phyloP scores from a whole-genome alignment of 2,329 filamentous ascomycete genomes.

The Colletotrichum navitas region DNA sequence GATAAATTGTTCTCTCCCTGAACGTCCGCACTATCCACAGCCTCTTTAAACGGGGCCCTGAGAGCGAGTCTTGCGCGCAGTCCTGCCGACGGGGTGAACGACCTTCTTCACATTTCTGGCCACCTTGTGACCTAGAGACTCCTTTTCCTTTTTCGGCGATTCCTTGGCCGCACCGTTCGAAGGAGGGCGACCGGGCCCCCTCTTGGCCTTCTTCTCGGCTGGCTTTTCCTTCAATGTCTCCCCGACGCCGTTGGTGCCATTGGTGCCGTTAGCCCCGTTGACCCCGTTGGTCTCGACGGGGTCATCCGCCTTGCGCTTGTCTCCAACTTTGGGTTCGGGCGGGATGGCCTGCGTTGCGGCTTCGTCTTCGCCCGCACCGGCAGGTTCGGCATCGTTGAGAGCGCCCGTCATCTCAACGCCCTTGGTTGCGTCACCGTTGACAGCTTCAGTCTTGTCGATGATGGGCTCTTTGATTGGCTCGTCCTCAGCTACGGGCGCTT shows the following conservation, averaged over 20 bases:
- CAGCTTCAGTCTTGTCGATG: conserved; percentile 45
- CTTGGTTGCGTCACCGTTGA: conserved; percentile 40
- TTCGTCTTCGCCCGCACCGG: conserved; percentile 31
- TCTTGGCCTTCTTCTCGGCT: conserved; percentile 46
- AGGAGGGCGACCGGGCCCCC: conserved; percentile 40
- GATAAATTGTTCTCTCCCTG: not conserved
- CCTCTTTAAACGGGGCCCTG: conserved; percentile 49
- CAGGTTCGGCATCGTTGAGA: conserved; percentile 42
- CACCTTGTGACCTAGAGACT: conserved; percentile 39
- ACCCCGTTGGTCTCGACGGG: conserved; percentile 42
- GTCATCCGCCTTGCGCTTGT: conserved; percentile 56
- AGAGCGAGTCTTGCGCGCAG: conserved; percentile 58
- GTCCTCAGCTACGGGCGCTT: conserved; percentile 46
- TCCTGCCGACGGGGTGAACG: conserved; percentile 51
- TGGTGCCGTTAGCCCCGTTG: conserved; percentile 45
- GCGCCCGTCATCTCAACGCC: conserved; percentile 45
- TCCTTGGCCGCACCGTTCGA: conserved; percentile 31
- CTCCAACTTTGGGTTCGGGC: conserved; percentile 48
- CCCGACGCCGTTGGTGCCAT: conserved; percentile 45
- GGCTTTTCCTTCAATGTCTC: conserved; percentile 32
- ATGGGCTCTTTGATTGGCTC: conserved; percentile 50
- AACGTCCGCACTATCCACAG: not conserved
- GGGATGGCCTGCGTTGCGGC: conserved; percentile 33
- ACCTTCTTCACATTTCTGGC: conserved; percentile 55
- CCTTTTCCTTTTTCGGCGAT: conserved; percentile 32